These are phyloP conservation scores for Epicoccum nigrum DNA, from an alignment of 2,329 filamentous ascomycete species.

Conservation along the genomic window DNA sequence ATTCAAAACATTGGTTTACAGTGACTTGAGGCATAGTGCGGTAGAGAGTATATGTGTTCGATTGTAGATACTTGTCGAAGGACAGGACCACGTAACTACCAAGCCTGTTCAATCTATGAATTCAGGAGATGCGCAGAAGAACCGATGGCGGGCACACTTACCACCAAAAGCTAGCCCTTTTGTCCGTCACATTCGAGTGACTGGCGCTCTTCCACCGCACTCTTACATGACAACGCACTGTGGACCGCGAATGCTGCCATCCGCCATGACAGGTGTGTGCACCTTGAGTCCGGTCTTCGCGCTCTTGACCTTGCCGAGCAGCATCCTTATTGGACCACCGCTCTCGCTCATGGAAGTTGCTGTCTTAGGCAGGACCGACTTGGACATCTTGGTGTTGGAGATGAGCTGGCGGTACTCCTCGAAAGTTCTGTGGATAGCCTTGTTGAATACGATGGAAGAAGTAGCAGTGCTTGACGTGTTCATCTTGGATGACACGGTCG, in stretches of 20 bases:
- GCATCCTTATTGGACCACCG: background rate
- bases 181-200: background rate
- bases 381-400: background rate
- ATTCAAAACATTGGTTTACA: too few relatives aligned
- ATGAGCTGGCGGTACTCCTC: background rate
- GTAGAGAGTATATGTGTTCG: too few relatives aligned
- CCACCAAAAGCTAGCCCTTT: background rate
- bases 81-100: too few relatives aligned
- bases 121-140: background rate
- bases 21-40: too few relatives aligned
- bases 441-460: background rate
- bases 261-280: background rate
- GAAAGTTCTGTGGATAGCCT: background rate
- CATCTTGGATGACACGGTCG: background rate
- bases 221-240: conserved; percentile 12
- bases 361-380: background rate
- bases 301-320: background rate
- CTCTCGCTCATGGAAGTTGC: background rate
- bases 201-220: background rate
- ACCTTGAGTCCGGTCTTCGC: background rate
- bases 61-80: too few relatives aligned
- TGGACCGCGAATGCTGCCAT: conserved; percentile 2
- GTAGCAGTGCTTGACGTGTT: background rate
- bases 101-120: too few relatives aligned
- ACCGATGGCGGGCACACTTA: background rate